Conservation (phyloP, 2,329 filamentous ascomycete species). For the Sphaerulina musiva region DNA sequence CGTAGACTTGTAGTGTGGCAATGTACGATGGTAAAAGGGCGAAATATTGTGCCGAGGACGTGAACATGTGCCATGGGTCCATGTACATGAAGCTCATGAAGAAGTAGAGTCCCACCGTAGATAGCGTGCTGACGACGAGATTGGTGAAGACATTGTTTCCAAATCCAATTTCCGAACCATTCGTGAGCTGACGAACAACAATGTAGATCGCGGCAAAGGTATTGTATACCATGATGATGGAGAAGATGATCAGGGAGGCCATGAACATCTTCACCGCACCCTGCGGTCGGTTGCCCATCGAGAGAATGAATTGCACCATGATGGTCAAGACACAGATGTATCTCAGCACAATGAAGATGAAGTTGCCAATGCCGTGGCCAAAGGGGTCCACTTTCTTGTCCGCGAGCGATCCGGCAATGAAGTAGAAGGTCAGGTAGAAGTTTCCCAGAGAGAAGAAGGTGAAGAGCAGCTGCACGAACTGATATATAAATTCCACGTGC, state of each 20-base stretch:
- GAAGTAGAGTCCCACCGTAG: constrained; percentile 90
- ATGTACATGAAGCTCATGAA: constrained; percentile 94
- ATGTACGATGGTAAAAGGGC: constrained; percentile 87
- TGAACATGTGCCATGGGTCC: constrained; percentile 99
- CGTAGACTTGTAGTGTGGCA: constrained; percentile 95
- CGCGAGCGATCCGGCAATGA: constrained; percentile 83
- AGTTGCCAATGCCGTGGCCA: constrained; percentile 72
- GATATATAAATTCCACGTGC: constrained; percentile 92
- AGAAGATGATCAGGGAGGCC: constrained; percentile 80
- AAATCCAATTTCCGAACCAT: constrained; percentile 46
- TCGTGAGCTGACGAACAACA: constrained; percentile 67
- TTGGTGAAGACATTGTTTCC: constrained; percentile 93
- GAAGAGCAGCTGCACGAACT: constrained; percentile 85
- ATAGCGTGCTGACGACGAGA: constrained; percentile 80
- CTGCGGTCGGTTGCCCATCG: constrained; percentile 91
- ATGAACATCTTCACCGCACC: constrained; percentile 89
- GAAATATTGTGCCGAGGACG: constrained; percentile 85
- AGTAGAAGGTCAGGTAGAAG: constrained; percentile 98
- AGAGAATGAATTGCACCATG: constrained; percentile 90
- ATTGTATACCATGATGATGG: constrained; percentile 92
- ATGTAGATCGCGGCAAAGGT: constrained; percentile 86
- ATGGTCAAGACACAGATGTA: constrained; percentile 85
- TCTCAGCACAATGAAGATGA: constrained; percentile 79
- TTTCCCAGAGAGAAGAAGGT: constrained; percentile 97
- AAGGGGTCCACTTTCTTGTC: constrained; percentile 81